These are phyloP conservation scores for Flueggea neowawraea DNA, from an alignment of 441 rosid species.

Conservation along the genomic window DNA sequence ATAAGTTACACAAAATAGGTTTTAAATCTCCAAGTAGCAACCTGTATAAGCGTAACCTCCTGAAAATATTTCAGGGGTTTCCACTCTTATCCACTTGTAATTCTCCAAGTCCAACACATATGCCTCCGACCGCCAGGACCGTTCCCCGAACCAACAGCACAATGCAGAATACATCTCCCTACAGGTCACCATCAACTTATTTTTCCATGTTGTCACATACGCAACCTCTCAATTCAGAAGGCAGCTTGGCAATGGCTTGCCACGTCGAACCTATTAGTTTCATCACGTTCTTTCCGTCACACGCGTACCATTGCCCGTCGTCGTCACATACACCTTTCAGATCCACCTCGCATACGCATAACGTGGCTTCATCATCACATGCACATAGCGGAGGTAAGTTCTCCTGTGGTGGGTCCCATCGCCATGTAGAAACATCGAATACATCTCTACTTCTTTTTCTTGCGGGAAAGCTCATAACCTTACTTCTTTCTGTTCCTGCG, in stretches of 20 bases:
- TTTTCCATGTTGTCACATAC: constrained; percentile 32
- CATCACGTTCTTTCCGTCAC: no score
- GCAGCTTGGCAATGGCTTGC: no score
- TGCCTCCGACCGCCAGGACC: constrained; percentile 2
- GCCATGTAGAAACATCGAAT: constrained; percentile 34
- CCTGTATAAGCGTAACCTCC: constrained; percentile 56
- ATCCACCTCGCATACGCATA: no score
- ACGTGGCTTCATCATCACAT: constrained; percentile 23
- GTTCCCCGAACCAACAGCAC: constrained; percentile 25
- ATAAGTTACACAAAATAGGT: no score
- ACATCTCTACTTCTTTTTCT: constrained; percentile 34
- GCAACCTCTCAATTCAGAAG: constrained; percentile 27
- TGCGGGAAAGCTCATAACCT: constrained; percentile 17
- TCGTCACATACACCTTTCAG: no score
- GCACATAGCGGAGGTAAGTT: constrained; percentile 26
- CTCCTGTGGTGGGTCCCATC: constrained; percentile 37
- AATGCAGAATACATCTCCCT: background rate
- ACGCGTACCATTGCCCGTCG: no score
- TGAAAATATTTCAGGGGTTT: constrained; percentile 16
- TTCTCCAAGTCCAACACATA: constrained; percentile 31
- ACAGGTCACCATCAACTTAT: constrained; percentile 54
- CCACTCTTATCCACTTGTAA: constrained; percentile 39
- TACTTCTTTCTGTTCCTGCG: no score
- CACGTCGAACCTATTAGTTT: no score
- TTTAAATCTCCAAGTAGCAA: constrained; percentile 48